Evolutionary conservation across 225 moss, liverwort and hornwort genomes (phyloP).

Genomic region (Sphagnum contortum): DNA sequence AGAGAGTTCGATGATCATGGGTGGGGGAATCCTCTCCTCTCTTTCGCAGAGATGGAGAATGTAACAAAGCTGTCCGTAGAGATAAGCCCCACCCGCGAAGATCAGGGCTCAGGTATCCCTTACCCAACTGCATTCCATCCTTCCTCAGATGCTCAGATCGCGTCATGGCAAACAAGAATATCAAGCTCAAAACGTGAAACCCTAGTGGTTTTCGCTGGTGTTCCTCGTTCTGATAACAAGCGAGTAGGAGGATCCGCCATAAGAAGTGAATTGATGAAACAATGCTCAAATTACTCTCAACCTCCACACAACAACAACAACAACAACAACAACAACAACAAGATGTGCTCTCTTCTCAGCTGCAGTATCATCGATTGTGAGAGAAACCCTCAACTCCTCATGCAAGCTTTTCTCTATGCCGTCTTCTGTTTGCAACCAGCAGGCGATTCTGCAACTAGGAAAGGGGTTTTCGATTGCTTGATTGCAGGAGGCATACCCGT

Average conservation of each 20-base stretch:
- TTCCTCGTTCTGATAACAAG: neutral
- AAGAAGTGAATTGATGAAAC: slow-evolving; percentile 24
- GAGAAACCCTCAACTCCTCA: slow-evolving; percentile 27
- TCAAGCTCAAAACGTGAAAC: slow-evolving; percentile 1
- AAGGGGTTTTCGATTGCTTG: slow-evolving; percentile 41
- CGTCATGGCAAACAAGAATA: slow-evolving; percentile 7
- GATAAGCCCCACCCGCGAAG: neutral
- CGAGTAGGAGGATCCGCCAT: slow-evolving; percentile 9
- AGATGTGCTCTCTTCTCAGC: slow-evolving; percentile 15
- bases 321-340: too few relatives aligned
- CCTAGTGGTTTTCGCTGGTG: slow-evolving; percentile 7
- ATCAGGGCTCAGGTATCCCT: slow-evolving; percentile 9
- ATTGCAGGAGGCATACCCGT: slow-evolving; percentile 48
- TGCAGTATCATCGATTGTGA: slow-evolving; percentile 24
- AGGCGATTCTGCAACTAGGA: slow-evolving; percentile 50
- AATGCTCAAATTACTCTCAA: slow-evolving; percentile 18
- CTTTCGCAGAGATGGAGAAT: slow-evolving; percentile 9
- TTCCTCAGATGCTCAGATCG: slow-evolving; percentile 1
- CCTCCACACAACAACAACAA: too few relatives aligned
- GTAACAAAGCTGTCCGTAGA: slow-evolving; percentile 12
- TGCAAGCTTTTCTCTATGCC: slow-evolving; percentile 21
- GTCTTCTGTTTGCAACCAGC: slow-evolving; percentile 50
- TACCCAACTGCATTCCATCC: slow-evolving; percentile 19
- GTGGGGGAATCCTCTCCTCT: slow-evolving; percentile 10
- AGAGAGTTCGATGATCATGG: neutral